A percentile compares a stretch with the other conserved stretches of the same genome.
These are phyloP conservation scores for Trametes cubensis DNA, from an alignment of 768 basidiomycete genomes.

Conservation along the genomic window DNA sequence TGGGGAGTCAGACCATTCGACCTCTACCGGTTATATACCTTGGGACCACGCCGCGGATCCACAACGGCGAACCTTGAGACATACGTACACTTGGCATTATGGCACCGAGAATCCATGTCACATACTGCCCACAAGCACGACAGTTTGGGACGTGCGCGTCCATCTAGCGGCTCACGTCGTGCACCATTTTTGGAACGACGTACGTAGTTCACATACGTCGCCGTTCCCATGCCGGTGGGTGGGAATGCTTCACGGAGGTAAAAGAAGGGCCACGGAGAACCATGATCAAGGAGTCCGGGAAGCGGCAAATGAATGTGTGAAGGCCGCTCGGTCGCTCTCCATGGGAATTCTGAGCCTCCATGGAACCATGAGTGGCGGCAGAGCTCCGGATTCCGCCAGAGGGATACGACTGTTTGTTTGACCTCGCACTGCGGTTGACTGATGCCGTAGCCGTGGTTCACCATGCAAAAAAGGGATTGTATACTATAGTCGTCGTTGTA, in stretches of 20 bases:
- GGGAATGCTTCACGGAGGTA: slow-evolving; percentile 10
- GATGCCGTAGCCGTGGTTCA: too few species aligned
- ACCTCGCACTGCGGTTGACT: background rate
- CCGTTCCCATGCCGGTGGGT: slow-evolving; percentile 13
- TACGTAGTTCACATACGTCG: slow-evolving; percentile 1
- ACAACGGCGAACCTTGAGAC: background rate
- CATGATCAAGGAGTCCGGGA: background rate
- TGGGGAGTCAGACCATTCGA: background rate
- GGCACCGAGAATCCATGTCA: background rate
- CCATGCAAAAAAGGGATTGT: background rate
- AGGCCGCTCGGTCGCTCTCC: slow-evolving; percentile 3
- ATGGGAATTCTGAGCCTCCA: slow-evolving; percentile 11
- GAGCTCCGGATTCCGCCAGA: background rate
- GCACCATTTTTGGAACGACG: slow-evolving; percentile 10
- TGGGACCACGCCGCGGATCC: background rate
- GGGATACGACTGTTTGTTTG: background rate
- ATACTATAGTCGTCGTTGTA: background rate
- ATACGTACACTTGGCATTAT: background rate
- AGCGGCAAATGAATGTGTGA: slow-evolving; percentile 4
- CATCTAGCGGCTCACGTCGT: background rate
- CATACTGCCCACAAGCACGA: background rate
- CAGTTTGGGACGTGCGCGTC: background rate
- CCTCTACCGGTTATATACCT: slow-evolving; percentile 4
- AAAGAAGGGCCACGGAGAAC: slow-evolving; percentile 4
- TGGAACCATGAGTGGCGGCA: slow-evolving; percentile 1